These are phyloP conservation scores for Melastoma candidum DNA, from an alignment of 441 rosid species.

Conservation along the genomic window DNA sequence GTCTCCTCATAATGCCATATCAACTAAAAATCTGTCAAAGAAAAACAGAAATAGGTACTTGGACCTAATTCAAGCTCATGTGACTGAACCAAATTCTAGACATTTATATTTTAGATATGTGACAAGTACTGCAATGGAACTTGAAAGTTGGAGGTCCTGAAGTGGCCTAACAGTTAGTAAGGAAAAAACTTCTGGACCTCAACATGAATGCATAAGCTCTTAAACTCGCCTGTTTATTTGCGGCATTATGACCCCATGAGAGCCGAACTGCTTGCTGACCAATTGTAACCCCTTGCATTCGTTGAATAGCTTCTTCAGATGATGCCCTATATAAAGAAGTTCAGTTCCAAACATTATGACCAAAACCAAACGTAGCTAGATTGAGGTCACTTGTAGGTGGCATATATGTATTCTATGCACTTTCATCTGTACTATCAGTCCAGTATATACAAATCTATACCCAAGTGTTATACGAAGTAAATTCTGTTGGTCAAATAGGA, in stretches of 20 bases:
- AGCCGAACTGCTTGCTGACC: slow-evolving; percentile 86
- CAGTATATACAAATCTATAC: too few relatives aligned
- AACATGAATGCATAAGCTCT: too few relatives aligned
- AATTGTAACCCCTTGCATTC: slow-evolving; percentile 83
- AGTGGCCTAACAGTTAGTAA: too few relatives aligned
- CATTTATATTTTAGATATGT: too few relatives aligned
- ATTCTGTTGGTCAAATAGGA: background rate
- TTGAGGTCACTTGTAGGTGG: too few relatives aligned
- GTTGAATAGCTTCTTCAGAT: slow-evolving; percentile 83
- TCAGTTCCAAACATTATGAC: too few relatives aligned
- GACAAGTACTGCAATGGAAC: too few relatives aligned
- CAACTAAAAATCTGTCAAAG: background rate
- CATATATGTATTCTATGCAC: too few relatives aligned
- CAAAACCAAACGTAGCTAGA: too few relatives aligned
- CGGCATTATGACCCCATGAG: slow-evolving; percentile 75
- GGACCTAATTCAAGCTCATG: background rate
- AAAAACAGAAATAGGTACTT: background rate
- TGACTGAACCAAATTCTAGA: background rate
- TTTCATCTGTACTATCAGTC: too few relatives aligned
- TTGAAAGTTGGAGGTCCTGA: too few relatives aligned
- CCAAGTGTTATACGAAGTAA: background rate
- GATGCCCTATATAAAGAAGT: slow-evolving; percentile 36
- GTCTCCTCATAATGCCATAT: background rate
- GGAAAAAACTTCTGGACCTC: too few relatives aligned
- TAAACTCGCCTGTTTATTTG: slow-evolving; percentile 48